Evolutionary conservation across 768 basidiomycete species (phyloP).

Genomic region (Pholiota microspora): DNA sequence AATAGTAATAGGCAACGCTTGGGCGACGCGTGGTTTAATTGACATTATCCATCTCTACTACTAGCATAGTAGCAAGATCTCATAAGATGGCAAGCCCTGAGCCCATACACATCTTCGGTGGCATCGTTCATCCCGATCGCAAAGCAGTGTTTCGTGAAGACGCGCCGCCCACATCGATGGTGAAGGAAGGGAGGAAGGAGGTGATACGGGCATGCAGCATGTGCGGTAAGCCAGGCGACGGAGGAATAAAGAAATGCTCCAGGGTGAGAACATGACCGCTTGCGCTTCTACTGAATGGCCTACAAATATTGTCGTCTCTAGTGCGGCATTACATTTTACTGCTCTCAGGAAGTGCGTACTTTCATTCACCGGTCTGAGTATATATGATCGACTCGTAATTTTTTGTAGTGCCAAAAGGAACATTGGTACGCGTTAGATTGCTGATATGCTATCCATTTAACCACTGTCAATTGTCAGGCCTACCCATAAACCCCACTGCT

Average conservation of each 20-base stretch:
- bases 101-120: background rate
- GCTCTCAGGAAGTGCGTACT: slow-evolving; percentile 13
- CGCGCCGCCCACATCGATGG: slow-evolving; percentile 13
- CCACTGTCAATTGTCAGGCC: slow-evolving; percentile 6
- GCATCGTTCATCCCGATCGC: slow-evolving; percentile 15
- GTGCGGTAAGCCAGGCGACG: slow-evolving; percentile 6
- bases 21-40: too few species aligned
- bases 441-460: too few species aligned
- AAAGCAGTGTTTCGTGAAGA: slow-evolving; percentile 8
- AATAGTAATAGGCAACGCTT: background rate
- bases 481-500: slow-evolving; percentile 13
- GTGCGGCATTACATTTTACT: slow-evolving; percentile 15
- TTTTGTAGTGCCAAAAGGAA: slow-evolving; percentile 15
- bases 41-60: background rate
- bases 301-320: background rate
- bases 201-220: slow-evolving; percentile 12
- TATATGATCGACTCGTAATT: background rate
- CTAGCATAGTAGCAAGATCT: background rate
- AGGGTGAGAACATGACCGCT: too few species aligned
- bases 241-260: slow-evolving; percentile 11
- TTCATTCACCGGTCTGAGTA: background rate
- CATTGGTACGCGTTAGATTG: slow-evolving; percentile 9
- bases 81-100: background rate
- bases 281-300: background rate
- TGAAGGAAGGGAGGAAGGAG: slow-evolving; percentile 17